Conservation (phyloP, 2,329 filamentous ascomycete genomes). For the Xylariaceae sp. region DNA sequence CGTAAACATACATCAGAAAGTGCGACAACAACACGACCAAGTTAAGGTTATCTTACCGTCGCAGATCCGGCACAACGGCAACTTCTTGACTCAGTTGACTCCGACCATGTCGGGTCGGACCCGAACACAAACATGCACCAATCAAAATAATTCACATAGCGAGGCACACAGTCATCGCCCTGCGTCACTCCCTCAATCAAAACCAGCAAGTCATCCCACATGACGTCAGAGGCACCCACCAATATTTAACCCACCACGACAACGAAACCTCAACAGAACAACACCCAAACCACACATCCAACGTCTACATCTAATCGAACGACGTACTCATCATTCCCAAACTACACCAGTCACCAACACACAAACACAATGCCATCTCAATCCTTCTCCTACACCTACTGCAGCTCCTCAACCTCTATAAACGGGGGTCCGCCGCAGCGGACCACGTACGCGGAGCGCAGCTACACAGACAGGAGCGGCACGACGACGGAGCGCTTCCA, state of each 20-base stretch:
- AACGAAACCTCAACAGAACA: too few species aligned
- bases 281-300: too few species aligned
- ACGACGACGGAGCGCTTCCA: conserved; percentile 16
- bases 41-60: too few species aligned
- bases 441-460: conserved; percentile 18
- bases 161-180: neutral
- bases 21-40: too few species aligned
- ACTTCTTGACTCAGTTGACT: too few species aligned
- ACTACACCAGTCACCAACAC: neutral
- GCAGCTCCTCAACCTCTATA: conserved; percentile 13
- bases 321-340: neutral
- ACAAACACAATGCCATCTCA: conserved; percentile 6
- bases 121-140: neutral
- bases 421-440: conserved; percentile 13
- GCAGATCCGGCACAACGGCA: too few species aligned
- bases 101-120: too few species aligned
- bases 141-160: neutral
- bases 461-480: conserved; percentile 13
- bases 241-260: neutral
- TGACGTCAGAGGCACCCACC: conserved; percentile 13
- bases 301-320: neutral
- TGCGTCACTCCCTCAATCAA: conserved; percentile 6
- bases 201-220: neutral
- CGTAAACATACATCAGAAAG: too few species aligned
- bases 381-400: conserved; percentile 19